Evolutionary conservation across 805 yeast species (phyloP).

Genomic region (Candida glaebosa): DNA sequence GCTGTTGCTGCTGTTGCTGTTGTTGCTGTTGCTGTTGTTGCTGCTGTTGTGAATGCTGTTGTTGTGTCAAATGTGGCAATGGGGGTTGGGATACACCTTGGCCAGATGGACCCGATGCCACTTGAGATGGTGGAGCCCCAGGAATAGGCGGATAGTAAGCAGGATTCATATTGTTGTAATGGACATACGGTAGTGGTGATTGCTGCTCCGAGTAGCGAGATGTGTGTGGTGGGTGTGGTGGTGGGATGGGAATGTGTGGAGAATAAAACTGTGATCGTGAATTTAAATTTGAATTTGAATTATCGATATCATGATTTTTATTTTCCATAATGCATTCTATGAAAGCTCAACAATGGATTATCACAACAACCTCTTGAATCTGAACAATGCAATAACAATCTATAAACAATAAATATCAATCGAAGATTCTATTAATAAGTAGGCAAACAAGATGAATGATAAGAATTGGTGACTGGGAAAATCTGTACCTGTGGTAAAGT

Average conservation of each 20-base stretch:
- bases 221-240: background rate
- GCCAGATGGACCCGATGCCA: background rate
- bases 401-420: background rate
- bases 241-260: background rate
- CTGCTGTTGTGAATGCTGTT: background rate
- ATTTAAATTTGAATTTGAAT: background rate
- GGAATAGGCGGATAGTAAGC: background rate
- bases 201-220: background rate
- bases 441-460: background rate
- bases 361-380: background rate
- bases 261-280: background rate
- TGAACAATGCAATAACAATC: background rate
- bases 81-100: conserved; percentile 1
- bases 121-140: background rate
- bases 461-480: no score
- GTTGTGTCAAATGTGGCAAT: background rate
- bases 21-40: background rate
- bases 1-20: conserved; percentile 4
- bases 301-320: background rate
- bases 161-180: background rate
- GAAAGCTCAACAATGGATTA: background rate
- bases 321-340: no score
- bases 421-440: background rate
- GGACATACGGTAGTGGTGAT: background rate
- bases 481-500: no score